These are phyloP conservation scores for Trichothecium sympodiale DNA, from an alignment of 2,329 filamentous ascomycete species.

Conservation along the genomic window DNA sequence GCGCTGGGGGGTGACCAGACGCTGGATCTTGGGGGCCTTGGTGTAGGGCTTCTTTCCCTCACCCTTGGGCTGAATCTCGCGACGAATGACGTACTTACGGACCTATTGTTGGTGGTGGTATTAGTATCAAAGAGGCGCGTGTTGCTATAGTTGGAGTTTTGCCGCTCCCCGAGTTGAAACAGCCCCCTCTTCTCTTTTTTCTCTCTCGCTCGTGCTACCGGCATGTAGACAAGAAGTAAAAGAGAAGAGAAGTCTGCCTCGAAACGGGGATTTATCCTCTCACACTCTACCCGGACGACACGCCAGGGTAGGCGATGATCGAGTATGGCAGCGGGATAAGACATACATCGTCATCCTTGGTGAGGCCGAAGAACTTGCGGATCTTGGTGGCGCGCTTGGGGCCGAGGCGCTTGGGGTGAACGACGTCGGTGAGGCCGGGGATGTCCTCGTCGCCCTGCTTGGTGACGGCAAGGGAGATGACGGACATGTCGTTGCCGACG, in stretches of 20 bases:
- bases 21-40: slow-evolving; percentile 99
- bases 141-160: neutral
- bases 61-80: slow-evolving; percentile 92
- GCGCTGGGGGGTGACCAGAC: slow-evolving; percentile 97
- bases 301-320: slow-evolving; percentile 60
- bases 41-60: slow-evolving; percentile 98
- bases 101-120: slow-evolving; percentile 47
- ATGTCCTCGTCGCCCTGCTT: slow-evolving; percentile 96
- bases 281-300: slow-evolving; percentile 48
- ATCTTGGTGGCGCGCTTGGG: slow-evolving; percentile 99
- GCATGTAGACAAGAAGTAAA: neutral
- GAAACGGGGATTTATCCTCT: slow-evolving; percentile 24
- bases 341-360: slow-evolving; percentile 99
- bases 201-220: neutral
- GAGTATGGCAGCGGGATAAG: slow-evolving; percentile 39
- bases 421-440: slow-evolving; percentile 92
- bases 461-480: slow-evolving; percentile 88
- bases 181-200: neutral
- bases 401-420: slow-evolving; percentile 97
- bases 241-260: no score
- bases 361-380: slow-evolving; percentile 98
- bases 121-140: slow-evolving; percentile 22
- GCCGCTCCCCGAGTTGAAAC: neutral
- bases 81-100: slow-evolving; percentile 99
- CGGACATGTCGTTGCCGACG: slow-evolving; percentile 88